Evolutionary conservation across 352 stramenopile species (phyloP).

Genomic region (Phytophthora sojae): DNA sequence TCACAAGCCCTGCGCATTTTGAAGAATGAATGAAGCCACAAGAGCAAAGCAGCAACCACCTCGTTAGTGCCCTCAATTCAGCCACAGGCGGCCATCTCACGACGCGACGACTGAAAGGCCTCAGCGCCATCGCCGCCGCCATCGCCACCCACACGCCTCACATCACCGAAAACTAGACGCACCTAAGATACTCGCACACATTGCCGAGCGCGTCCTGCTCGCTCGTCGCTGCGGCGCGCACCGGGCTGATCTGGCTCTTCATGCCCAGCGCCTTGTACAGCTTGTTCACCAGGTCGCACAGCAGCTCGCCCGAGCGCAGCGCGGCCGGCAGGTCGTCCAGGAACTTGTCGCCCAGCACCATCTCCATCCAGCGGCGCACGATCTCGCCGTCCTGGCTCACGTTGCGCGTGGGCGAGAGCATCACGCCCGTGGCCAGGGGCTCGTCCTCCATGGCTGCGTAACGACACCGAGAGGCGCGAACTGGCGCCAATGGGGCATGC

Average conservation of each 20-base stretch:
- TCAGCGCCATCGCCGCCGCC: not conserved
- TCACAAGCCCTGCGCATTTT: constrained; percentile 65
- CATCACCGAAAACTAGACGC: not conserved
- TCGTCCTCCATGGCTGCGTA: constrained; percentile 34
- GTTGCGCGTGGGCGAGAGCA: constrained; percentile 49
- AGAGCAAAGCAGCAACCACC: constrained; percentile 12
- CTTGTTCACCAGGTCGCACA: constrained; percentile 78
- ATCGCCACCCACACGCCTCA: not conserved
- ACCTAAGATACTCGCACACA: constrained; percentile 76
- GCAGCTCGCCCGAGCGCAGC: constrained; percentile 66
- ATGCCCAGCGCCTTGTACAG: constrained; percentile 83
- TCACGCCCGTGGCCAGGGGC: constrained; percentile 33
- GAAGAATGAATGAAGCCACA: not conserved
- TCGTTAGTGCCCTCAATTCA: constrained; percentile 24
- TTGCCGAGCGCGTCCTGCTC: constrained; percentile 43
- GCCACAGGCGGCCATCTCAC: not conserved
- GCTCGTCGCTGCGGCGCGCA: constrained; percentile 13
- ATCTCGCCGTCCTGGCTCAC: constrained; percentile 69
- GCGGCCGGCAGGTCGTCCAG: constrained; percentile 50
- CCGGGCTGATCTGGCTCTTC: constrained; percentile 58
- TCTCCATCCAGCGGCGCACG: constrained; percentile 87
- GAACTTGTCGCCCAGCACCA: constrained; percentile 88
- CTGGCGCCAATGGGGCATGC: constrained; percentile 30
- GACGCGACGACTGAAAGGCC: constrained; percentile 12
- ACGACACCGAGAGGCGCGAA: constrained; percentile 20